Percentiles rank a stretch among this genome's conserved stretches.
Evolutionary conservation across 306 rosid species (phyloP).

Genomic region (Lotus japonicus): DNA sequence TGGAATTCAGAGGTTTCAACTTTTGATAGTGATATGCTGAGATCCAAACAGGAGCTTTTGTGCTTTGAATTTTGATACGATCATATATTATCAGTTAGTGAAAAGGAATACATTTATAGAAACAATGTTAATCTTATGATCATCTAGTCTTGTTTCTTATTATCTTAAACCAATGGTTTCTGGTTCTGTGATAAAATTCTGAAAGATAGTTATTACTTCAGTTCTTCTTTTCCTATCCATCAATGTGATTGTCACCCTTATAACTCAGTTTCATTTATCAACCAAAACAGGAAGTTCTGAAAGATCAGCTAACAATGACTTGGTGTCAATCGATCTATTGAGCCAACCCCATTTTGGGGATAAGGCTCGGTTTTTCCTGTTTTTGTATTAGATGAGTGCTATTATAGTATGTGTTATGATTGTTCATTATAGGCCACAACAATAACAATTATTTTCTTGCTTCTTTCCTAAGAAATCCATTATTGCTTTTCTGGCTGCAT

Average conservation of each 20-base stretch:
- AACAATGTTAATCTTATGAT: neutral
- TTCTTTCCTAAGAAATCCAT: neutral
- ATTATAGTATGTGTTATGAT: neutral
- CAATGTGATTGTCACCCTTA: neutral
- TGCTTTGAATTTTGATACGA: neutral
- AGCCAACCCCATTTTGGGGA: neutral
- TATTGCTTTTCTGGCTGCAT: constrained; percentile 1
- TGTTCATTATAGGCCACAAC: neutral
- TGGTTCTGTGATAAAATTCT: too few species aligned
- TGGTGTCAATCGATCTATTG: neutral
- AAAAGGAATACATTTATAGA: neutral
- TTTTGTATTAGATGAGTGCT: neutral
- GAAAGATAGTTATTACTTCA: neutral
- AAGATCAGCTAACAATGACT: neutral
- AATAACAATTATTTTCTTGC: neutral
- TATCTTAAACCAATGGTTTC: too few species aligned
- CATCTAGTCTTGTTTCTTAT: neutral
- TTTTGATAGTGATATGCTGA: constrained; percentile 1
- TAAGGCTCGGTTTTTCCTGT: neutral
- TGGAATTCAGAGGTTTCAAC: neutral
- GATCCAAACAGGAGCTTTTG: constrained; percentile 13
- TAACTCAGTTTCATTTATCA: neutral
- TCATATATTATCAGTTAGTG: neutral
- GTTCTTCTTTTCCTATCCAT: neutral
- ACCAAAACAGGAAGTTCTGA: neutral